Evolutionary conservation across 192 early-diverging fungal genomes (phyloP), one percentile per base, ranked within the genome.

Genomic region (Dispira parvispora): DNA sequence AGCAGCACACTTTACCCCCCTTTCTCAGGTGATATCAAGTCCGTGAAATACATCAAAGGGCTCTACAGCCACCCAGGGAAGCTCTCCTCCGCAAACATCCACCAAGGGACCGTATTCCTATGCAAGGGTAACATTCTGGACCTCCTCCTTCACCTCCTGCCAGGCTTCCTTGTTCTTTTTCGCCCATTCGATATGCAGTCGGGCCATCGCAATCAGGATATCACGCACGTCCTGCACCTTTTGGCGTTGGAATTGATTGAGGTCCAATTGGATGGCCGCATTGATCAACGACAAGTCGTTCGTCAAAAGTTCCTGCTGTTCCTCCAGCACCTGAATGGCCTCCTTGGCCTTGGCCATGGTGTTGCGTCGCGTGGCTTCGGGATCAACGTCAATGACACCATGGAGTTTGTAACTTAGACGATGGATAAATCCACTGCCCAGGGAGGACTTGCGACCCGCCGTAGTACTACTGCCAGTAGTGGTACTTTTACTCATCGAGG

Each of bases 361-460:
- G 69, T 86, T 88, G 52, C 91, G 83, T 11, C 93, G 81, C 44
- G 90, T 88, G 23, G 84, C 80, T 45, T 89, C 89, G 1, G 92
- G 92, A 70, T 98, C 94, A 8, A 92, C 91, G 70, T 97, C 94
- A 73, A 97, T 92, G 64, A 97, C 82, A 0, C 90, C 89, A 68
- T 95, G 90, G 21, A 99, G 66, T 43, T 85, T 92, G 44, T 74
- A 77, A 5, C 68, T 72, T 63, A 74, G 57, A 9, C 73, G 64
- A 61, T 69, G 73, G 72, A 77, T 73, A 43, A 77, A 70, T 18
- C 72, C 68, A 63, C 73, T 72, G n/a, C 78, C 69, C 3, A 73
- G 61, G 0, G 52, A 66, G 49, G 50, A 21, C 9, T 23, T 16
- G 32, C 43, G 64, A 62, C 66, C 62, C 56, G 42, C 38, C 14